Percentiles rank a stretch among this genome's conserved stretches.
Evolutionary conservation across 2,329 filamentous ascomycete genomes (phyloP).

Genomic region (Myrmaecium sp.): DNA sequence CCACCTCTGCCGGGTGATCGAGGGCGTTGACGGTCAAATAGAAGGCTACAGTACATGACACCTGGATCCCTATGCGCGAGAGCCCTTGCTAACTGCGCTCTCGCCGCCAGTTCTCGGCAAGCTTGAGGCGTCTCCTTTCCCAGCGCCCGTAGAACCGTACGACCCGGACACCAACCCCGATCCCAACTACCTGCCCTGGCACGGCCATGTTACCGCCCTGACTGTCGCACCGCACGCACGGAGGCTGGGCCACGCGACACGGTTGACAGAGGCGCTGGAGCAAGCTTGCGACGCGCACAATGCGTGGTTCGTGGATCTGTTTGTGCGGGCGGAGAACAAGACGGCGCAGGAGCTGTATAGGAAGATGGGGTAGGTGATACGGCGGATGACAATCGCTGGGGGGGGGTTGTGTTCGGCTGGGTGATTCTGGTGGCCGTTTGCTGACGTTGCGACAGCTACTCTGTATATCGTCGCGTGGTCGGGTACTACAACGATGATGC

Average conservation of each 20-base stretch:
- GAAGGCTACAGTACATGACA: slow-evolving; percentile 69
- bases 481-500: slow-evolving; percentile 92
- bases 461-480: slow-evolving; percentile 72
- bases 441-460: slow-evolving; percentile 35
- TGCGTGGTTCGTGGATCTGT: slow-evolving; percentile 91
- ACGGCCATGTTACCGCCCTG: slow-evolving; percentile 91
- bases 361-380: slow-evolving; percentile 51
- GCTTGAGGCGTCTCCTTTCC: slow-evolving; percentile 64
- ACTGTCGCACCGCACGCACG: slow-evolving; percentile 80
- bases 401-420: slow-evolving; percentile 1
- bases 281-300: slow-evolving; percentile 64
- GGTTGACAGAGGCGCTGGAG: slow-evolving; percentile 67
- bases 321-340: slow-evolving; percentile 75
- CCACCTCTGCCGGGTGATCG: slow-evolving; percentile 79
- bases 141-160: slow-evolving; percentile 54
- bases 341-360: slow-evolving; percentile 80
- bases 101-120: slow-evolving; percentile 75
- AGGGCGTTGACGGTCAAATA: slow-evolving; percentile 72
- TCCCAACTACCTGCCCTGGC: slow-evolving; percentile 85
- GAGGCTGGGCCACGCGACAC: slow-evolving; percentile 71
- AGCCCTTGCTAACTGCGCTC: background rate
- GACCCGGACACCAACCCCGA: slow-evolving; percentile 34
- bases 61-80: background rate
- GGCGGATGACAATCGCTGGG: slow-evolving; percentile 1
- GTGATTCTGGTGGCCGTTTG: slow-evolving; percentile 2